phyloP scores from a whole-genome alignment of 768 basidiomycete species.

The Agaricus sinodeliciosus region DNA sequence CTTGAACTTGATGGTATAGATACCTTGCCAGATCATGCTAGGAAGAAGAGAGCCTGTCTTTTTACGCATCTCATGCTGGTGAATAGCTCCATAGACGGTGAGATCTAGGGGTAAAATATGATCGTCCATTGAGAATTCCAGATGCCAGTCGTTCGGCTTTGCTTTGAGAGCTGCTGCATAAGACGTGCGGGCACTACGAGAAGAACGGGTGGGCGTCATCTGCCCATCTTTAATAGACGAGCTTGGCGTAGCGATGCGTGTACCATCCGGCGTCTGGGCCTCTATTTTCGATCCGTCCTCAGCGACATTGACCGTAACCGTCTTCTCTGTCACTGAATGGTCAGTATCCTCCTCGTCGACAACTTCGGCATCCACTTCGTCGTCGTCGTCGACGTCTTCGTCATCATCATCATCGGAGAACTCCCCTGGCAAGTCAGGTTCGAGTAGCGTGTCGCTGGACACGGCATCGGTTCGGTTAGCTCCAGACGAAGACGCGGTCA shows the following conservation, averaged over 20 bases:
- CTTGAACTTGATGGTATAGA: conserved; percentile 90
- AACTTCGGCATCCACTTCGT: conserved; percentile 82
- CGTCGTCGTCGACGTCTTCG: conserved; percentile 46
- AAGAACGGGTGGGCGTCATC: conserved; percentile 21
- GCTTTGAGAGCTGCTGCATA: conserved; percentile 94
- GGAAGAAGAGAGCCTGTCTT: conserved; percentile 56
- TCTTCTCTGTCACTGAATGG: conserved; percentile 66
- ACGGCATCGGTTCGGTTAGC: conserved; percentile 27
- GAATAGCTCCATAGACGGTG: conserved; percentile 95
- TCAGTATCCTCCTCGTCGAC: conserved; percentile 86
- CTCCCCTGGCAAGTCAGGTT: conserved; percentile 62
- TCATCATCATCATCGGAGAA: conserved; percentile 70
- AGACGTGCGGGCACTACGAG: conserved; percentile 45
- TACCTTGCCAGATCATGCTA: conserved; percentile 80
- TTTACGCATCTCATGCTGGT: conserved; percentile 83
- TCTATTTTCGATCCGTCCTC: conserved; percentile 93
- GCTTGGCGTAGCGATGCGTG: conserved; percentile 85
- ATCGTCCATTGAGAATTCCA: conserved; percentile 93
- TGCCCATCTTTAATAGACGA: conserved; percentile 35
- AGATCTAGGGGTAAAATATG: conserved; percentile 77
- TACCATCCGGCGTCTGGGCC: conserved; percentile 96
- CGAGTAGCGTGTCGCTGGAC: conserved; percentile 53
- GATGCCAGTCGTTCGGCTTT: conserved; percentile 93
- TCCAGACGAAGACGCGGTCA: conserved; percentile 15
- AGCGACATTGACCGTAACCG: conserved; percentile 75